These are phyloP conservation scores for Phalaenopsis equestris DNA, from an alignment of 106 monocot genomes.

Conservation along the genomic window DNA sequence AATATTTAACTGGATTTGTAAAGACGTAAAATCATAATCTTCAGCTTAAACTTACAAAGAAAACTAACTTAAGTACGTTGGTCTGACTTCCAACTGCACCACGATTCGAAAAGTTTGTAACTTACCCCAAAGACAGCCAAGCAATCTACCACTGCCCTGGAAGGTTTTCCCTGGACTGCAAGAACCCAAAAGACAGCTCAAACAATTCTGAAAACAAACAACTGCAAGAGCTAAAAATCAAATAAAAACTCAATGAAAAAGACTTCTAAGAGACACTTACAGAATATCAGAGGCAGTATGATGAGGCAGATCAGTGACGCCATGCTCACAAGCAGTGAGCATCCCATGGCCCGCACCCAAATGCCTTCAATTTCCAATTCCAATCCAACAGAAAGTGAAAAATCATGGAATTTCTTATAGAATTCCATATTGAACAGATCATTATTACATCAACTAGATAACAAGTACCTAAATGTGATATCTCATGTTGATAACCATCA, in stretches of 20 bases:
- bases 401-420: not conserved
- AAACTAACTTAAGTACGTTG: not conserved
- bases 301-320: constrained; percentile 59
- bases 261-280: constrained; percentile 19
- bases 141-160: constrained; percentile 52
- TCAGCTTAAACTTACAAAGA: too few species aligned
- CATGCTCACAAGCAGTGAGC: constrained; percentile 91
- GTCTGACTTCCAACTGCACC: not conserved
- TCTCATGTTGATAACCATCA: constrained; percentile 12
- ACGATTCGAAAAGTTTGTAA: not conserved
- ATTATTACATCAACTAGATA: not conserved
- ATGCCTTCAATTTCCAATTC: constrained; percentile 35
- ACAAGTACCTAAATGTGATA: constrained; percentile 32
- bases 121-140: constrained; percentile 70
- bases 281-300: constrained; percentile 42
- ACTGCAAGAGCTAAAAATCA: constrained; percentile 4
- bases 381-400: constrained; percentile 1
- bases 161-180: constrained; percentile 68
- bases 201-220: not conserved
- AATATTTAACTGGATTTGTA: too few species aligned
- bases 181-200: constrained; percentile 1
- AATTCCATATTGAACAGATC: not conserved
- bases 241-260: constrained; percentile 1
- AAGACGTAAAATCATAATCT: too few species aligned
- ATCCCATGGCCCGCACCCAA: constrained; percentile 85